Conservation (phyloP, 495 filamentous ascomycete species). For the Neurospora sp. region DNA sequence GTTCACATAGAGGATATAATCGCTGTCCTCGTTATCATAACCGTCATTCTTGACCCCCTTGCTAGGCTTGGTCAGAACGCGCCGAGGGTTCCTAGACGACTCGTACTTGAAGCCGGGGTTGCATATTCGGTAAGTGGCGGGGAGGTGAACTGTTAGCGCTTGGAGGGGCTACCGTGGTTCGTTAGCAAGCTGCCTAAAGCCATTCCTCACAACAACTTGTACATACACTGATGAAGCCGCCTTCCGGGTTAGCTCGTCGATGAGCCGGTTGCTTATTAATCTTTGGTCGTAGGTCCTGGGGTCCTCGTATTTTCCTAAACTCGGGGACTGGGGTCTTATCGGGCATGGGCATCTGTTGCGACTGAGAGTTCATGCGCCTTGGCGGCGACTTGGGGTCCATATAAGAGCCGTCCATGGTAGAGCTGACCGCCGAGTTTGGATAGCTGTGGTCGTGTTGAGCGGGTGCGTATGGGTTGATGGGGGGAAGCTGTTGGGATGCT, state of each 20-base stretch:
- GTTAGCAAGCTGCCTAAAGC: conserved; percentile 3
- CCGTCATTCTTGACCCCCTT: conserved; percentile 99
- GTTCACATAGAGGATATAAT: conserved; percentile 99
- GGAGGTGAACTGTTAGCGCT: conserved; percentile 88
- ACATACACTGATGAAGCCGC: conserved; percentile 95
- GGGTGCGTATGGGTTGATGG: conserved; percentile 55
- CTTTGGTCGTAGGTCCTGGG: conserved; percentile 69
- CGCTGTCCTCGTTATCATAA: conserved; percentile 97
- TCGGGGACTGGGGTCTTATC: conserved; percentile 73
- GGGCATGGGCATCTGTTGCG: conserved; percentile 31
- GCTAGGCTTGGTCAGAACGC: conserved; percentile 98
- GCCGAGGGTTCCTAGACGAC: conserved; percentile 91
- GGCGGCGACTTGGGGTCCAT: conserved; percentile 64
- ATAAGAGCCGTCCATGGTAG: conserved; percentile 62
- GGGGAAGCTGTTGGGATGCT: conserved; percentile 50
- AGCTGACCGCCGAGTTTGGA: conserved; percentile 51
- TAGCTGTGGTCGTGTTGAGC: conserved; percentile 45
- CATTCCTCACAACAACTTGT: background rate
- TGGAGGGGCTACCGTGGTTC: conserved; percentile 63
- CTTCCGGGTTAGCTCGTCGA: conserved; percentile 89
- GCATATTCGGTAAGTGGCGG: conserved; percentile 94
- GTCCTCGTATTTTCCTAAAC: conserved; percentile 65
- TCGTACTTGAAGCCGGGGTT: conserved; percentile 99
- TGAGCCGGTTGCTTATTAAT: conserved; percentile 82
- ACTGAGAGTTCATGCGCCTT: conserved; percentile 40